Evolutionary conservation across 1,284 basidiomycete species (phyloP).

Genomic region (Sporisorium iseilematis-ciliati): DNA sequence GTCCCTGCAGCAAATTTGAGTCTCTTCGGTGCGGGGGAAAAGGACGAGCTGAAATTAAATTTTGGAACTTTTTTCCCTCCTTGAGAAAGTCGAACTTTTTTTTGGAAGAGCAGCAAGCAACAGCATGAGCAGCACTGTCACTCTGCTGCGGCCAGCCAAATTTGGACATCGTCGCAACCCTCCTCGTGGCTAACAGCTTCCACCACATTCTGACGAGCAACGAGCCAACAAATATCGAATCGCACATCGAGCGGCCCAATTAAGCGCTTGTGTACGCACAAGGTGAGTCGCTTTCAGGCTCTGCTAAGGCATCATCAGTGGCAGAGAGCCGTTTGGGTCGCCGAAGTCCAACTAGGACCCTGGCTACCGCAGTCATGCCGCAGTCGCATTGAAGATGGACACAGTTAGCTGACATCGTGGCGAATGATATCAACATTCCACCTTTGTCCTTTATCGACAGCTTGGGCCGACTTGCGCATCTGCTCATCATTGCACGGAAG

Average conservation of each 20-base stretch:
- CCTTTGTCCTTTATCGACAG: not conserved
- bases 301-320: not conserved
- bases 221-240: not conserved
- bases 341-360: conserved; percentile 1
- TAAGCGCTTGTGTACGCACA: conserved; percentile 43
- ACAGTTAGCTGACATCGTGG: not conserved
- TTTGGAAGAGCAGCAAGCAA: not conserved
- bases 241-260: conserved; percentile 25
- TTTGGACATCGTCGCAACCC: conserved; percentile 10
- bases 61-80: no score
- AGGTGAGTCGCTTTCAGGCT: conserved; percentile 17
- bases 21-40: no score
- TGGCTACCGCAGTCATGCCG: conserved; percentile 24
- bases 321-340: not conserved
- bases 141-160: conserved; percentile 21
- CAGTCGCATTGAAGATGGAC: not conserved
- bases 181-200: not conserved
- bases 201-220: conserved; percentile 11
- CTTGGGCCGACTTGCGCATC: conserved; percentile 35
- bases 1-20: no score
- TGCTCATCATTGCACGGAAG: conserved; percentile 50
- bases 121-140: no score
- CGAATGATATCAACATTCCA: not conserved
- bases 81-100: no score
- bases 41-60: no score